Base-by-base conservation (phyloP, 2,329 filamentous ascomycete species). In the Chaetothyriales sp. region DNA sequence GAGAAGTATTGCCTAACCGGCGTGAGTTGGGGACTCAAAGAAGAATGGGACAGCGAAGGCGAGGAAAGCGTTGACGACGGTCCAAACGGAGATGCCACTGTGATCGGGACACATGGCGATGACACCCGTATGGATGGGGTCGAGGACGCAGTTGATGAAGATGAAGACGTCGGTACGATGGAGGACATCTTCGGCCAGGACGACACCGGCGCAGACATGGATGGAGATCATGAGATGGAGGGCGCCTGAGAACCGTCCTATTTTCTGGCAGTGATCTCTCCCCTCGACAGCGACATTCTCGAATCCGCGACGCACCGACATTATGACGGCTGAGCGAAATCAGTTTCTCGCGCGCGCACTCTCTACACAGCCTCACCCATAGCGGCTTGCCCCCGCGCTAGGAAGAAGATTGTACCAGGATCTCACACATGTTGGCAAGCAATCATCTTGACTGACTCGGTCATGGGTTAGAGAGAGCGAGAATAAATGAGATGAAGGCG, bases 1-100 rank as follows among this genome's bases (percentile, higher is more conserved):
- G 79, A 82, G 70, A 67, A 77, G 62, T 81, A 80, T 59, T 78
- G 75, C 62, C 65, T 78, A 47, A 78, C 75, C 2, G 77, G 77
- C 0, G 68, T 69, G 7, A 74, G 71, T 32, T 79, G 76, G 76
- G 69, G 71, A 39, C 62, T 79, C 64, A 73, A 71, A 61, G 74
- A 78, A 52, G 74, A 77, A 59, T 78, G 75, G 75, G 74, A 77
- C 49, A 74, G 71, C 59, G 74, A 77, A 48, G 71, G 67, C 0
- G 73, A 75, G 50, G 70, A 72, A 55, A 70, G 70, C 18, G 48
- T 53, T 15, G 62, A 55, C 7, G 56, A 53, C 18, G 54, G 63
- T 61, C 49, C 59, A 54, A 50, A 50, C 5, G 55, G 53, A 49
- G 54, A 54, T 36, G 53, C 52, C 12, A 51, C 52, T 47, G 53